These are phyloP conservation scores for Helianthus tuberosus DNA, from an alignment of 129 eudicot species.

Conservation along the genomic window DNA sequence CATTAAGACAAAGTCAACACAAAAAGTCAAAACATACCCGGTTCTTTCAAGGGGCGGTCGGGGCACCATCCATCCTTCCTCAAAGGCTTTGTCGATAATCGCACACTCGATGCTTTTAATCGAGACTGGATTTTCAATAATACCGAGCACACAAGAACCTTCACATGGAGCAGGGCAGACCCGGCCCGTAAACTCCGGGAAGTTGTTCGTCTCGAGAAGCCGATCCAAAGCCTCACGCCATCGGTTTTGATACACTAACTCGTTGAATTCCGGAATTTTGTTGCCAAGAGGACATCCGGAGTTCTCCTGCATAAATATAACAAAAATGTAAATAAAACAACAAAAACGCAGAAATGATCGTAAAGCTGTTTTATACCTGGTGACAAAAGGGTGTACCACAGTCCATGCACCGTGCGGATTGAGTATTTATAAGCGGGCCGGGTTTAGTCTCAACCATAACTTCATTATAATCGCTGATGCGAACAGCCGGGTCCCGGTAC, in stretches of 20 bases:
- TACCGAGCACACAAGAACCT: constrained; percentile 98
- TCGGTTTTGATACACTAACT: constrained; percentile 87
- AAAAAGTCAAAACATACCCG: constrained; percentile 49
- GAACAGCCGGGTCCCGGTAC: constrained; percentile 75
- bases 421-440: constrained; percentile 85
- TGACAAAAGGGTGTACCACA: constrained; percentile 99
- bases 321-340: not conserved
- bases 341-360: not conserved
- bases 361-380: constrained; percentile 53
- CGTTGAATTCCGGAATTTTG: constrained; percentile 96
- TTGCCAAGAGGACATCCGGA: constrained; percentile 99
- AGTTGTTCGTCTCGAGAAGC: constrained; percentile 93
- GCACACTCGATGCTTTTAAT: constrained; percentile 94
- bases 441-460: constrained; percentile 89
- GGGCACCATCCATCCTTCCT: constrained; percentile 99
- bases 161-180: constrained; percentile 99
- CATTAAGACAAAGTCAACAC: not conserved
- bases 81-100: constrained; percentile 93
- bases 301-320: constrained; percentile 57
- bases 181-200: constrained; percentile 98
- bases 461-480: constrained; percentile 88
- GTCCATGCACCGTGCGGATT: constrained; percentile 95
- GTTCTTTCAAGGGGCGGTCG: constrained; percentile 84
- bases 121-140: constrained; percentile 93
- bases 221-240: constrained; percentile 99